Conservation (phyloP, 208 protist genomes). For the Tetramitus jugosus region DNA sequence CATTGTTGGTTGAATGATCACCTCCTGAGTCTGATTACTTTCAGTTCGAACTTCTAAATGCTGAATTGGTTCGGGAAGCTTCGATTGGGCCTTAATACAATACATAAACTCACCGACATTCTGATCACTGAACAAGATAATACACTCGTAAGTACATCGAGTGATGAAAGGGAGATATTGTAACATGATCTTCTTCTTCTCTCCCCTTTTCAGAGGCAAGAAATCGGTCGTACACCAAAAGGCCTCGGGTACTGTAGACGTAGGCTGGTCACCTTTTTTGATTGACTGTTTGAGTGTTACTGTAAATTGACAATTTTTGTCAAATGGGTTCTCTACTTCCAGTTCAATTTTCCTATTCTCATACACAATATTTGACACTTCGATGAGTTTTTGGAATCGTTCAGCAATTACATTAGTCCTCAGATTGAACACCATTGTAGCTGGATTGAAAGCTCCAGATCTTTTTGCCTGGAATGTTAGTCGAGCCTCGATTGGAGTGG, state of each 20-base stretch:
- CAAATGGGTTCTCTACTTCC: slow-evolving; percentile 64
- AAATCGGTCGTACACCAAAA: slow-evolving; percentile 60
- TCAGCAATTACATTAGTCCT: slow-evolving; percentile 36
- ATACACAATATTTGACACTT: slow-evolving; percentile 63
- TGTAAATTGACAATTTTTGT: slow-evolving; percentile 58
- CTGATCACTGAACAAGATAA: slow-evolving; percentile 69
- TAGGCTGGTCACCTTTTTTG: neutral
- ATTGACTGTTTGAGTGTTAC: slow-evolving; percentile 50
- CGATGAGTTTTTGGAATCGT: slow-evolving; percentile 27
- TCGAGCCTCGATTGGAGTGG: slow-evolving; percentile 46
- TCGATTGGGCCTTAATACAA: slow-evolving; percentile 54
- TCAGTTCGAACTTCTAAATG: slow-evolving; percentile 53
- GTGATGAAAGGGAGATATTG: slow-evolving; percentile 64
- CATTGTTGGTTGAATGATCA: slow-evolving; percentile 41
- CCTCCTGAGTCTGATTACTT: slow-evolving; percentile 42
- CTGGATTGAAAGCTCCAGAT: slow-evolving; percentile 22
- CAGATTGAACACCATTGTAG: slow-evolving; percentile 60
- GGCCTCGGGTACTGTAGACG: slow-evolving; percentile 33
- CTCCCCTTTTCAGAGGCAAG: slow-evolving; percentile 55
- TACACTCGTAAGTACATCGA: slow-evolving; percentile 57
- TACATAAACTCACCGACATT: slow-evolving; percentile 75
- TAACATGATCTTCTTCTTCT: slow-evolving; percentile 54
- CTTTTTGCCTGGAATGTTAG: slow-evolving; percentile 55
- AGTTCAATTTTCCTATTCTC: slow-evolving; percentile 57
- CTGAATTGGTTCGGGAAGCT: slow-evolving; percentile 50